Evolutionary conservation across 352 stramenopile genomes (phyloP).

Genomic region (Phytophthora pseudosyringae): DNA sequence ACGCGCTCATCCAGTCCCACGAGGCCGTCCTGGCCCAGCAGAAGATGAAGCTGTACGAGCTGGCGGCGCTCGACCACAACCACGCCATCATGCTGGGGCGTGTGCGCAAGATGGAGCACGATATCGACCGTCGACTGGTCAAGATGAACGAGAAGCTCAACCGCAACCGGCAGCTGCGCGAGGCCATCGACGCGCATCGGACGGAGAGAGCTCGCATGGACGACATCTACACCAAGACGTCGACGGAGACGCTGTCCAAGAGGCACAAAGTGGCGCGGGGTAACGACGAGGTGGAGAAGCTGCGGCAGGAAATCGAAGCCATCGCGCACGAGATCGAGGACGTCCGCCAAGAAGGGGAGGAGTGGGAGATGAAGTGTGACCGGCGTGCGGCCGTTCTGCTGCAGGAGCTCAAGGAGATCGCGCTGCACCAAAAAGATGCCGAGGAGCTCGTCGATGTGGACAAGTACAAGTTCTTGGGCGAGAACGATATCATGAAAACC

Average conservation of each 20-base stretch:
- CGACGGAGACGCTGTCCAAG: slow-evolving; percentile 65
- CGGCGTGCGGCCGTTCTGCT: slow-evolving; percentile 53
- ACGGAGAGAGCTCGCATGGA: slow-evolving; percentile 78
- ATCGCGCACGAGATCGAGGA: slow-evolving; percentile 70
- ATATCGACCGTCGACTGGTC: slow-evolving; percentile 82
- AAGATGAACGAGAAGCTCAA: slow-evolving; percentile 87
- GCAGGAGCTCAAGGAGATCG: slow-evolving; percentile 77
- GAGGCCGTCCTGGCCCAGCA: slow-evolving; percentile 67
- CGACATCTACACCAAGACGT: slow-evolving; percentile 77
- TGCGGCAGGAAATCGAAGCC: slow-evolving; percentile 55
- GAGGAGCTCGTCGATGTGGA: slow-evolving; percentile 59
- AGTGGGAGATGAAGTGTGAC: slow-evolving; percentile 70
- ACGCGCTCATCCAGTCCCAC: slow-evolving; percentile 70
- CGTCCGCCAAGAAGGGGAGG: slow-evolving; percentile 60
- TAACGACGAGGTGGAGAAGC: slow-evolving; percentile 59
- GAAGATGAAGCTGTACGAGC: slow-evolving; percentile 78
- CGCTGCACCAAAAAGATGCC: slow-evolving; percentile 57
- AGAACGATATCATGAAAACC: slow-evolving; percentile 76
- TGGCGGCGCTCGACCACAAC: slow-evolving; percentile 76
- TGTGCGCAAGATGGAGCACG: slow-evolving; percentile 83
- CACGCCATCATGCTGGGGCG: slow-evolving; percentile 62
- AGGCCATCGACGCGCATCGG: slow-evolving; percentile 71
- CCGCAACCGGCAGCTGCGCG: slow-evolving; percentile 65
- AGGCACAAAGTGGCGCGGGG: slow-evolving; percentile 53
- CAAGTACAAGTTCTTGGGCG: slow-evolving; percentile 74